These are phyloP conservation scores for Mycena citricolor DNA, from an alignment of 1,284 basidiomycete species.

Conservation along the genomic window DNA sequence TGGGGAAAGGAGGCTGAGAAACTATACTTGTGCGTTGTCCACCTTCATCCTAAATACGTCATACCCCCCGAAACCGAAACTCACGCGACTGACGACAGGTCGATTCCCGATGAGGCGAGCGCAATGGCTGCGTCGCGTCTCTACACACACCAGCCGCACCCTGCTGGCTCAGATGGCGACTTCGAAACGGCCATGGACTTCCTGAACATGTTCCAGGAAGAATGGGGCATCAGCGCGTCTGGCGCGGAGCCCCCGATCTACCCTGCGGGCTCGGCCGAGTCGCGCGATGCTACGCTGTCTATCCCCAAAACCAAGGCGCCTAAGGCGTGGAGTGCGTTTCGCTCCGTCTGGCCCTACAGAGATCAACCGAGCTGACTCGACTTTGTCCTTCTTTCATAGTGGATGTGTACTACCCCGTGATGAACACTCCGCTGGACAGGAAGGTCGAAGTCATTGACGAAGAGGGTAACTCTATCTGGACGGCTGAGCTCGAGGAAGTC, in stretches of 20 bases:
- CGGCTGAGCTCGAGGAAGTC: constrained; percentile 69
- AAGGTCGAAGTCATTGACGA: constrained; percentile 59
- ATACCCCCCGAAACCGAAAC: not conserved
- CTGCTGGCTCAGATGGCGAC: constrained; percentile 54
- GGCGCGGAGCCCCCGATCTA: constrained; percentile 41
- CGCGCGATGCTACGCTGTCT: constrained; percentile 37
- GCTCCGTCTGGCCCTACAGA: constrained; percentile 7
- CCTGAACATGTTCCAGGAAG: constrained; percentile 47
- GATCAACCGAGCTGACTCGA: constrained; percentile 16
- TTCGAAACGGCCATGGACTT: constrained; percentile 49
- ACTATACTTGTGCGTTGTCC: constrained; percentile 16
- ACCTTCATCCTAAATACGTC: not conserved
- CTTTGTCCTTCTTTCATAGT: not conserved
- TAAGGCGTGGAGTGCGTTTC: constrained; percentile 37
- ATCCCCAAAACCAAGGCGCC: constrained; percentile 47
- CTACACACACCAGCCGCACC: constrained; percentile 52
- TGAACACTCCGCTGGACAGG: constrained; percentile 73
- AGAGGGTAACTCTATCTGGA: constrained; percentile 61
- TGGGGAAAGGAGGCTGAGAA: constrained; percentile 20
- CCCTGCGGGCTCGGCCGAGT: constrained; percentile 49
- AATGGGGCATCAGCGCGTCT: constrained; percentile 43
- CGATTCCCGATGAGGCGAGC: constrained; percentile 21
- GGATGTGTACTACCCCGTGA: constrained; percentile 47
- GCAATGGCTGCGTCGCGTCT: constrained; percentile 39
- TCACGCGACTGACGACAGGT: constrained; percentile 6